These are phyloP conservation scores for Pseudevernia furfuracea DNA, from an alignment of 495 filamentous ascomycete species.

Conservation along the genomic window DNA sequence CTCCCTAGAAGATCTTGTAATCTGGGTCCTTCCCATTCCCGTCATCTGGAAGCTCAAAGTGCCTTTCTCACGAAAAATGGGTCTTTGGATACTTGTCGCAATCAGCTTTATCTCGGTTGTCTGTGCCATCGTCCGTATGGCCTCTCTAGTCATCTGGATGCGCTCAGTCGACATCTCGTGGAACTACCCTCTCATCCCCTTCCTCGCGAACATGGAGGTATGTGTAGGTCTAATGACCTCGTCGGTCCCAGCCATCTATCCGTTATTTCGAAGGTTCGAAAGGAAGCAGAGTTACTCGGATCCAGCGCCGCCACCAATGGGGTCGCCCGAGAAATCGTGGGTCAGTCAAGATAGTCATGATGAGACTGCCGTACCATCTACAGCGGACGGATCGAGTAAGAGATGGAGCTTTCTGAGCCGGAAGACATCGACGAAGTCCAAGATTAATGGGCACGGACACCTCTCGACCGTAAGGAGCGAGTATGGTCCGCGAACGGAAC, in stretches of 20 bases:
- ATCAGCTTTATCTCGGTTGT: constrained; percentile 17
- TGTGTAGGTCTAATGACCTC: constrained; percentile 22
- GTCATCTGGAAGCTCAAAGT: constrained; percentile 18
- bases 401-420: constrained; percentile 19
- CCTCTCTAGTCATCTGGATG: constrained; percentile 17
- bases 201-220: constrained; percentile 20
- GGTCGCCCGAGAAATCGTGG: background rate
- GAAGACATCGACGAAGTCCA: background rate
- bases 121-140: constrained; percentile 17
- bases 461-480: background rate
- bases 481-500: constrained; percentile 3
- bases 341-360: constrained; percentile 15
- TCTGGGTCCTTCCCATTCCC: constrained; percentile 22
- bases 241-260: constrained; percentile 21
- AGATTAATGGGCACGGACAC: background rate
- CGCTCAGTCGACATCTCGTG: constrained; percentile 18
- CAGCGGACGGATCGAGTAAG: constrained; percentile 12
- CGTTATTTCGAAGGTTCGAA: constrained; percentile 9
- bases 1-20: constrained; percentile 18
- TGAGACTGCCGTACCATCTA: constrained; percentile 9
- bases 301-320: constrained; percentile 10
- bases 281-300: background rate
- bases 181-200: constrained; percentile 21
- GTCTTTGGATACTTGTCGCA: constrained; percentile 17
- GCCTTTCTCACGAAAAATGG: constrained; percentile 15